These are phyloP conservation scores for Yamadazyma laniorum DNA, from an alignment of 805 yeast species.

Conservation along the genomic window DNA sequence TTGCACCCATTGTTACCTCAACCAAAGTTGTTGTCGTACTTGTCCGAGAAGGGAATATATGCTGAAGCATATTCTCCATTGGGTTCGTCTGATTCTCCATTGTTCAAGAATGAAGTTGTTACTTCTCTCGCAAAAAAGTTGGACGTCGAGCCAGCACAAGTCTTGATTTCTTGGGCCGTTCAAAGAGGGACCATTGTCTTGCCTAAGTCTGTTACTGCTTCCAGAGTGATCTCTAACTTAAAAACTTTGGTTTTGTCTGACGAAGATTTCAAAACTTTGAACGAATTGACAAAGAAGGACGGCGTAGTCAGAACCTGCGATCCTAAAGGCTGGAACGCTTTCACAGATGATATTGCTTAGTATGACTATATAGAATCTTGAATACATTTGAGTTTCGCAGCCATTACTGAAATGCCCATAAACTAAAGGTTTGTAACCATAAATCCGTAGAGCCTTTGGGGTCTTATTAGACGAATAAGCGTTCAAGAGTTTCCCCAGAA, in stretches of 20 bases:
- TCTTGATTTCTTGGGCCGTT: conserved; percentile 40
- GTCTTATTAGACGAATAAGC: too few relatives aligned
- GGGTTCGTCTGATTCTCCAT: conserved; percentile 37
- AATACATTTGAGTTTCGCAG: too few relatives aligned
- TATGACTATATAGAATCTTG: too few relatives aligned
- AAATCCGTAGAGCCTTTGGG: too few relatives aligned
- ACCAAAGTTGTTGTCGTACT: conserved; percentile 44
- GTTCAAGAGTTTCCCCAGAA: too few relatives aligned
- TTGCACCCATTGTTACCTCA: conserved; percentile 39
- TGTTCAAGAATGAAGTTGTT: conserved; percentile 31
- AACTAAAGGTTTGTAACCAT: too few relatives aligned
- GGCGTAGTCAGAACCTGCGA: conserved; percentile 35
- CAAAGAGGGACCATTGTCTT: conserved; percentile 39
- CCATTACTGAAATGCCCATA: too few relatives aligned
- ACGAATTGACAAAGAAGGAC: conserved; percentile 28
- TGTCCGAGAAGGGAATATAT: conserved; percentile 52
- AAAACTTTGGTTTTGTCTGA: conserved; percentile 33
- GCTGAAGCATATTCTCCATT: conserved; percentile 86
- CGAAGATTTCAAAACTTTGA: conserved; percentile 36
- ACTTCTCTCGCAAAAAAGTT: conserved; percentile 30
- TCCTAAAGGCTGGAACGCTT: conserved; percentile 16
- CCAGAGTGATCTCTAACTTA: conserved; percentile 37
- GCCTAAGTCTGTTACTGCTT: conserved; percentile 38
- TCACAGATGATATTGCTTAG: conserved; percentile 13
- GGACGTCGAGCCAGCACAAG: conserved; percentile 31